Evolutionary conservation across 768 basidiomycete species (phyloP), one percentile per base, ranked within the genome.

Genomic region (Hortiboletus flavorubellus): DNA sequence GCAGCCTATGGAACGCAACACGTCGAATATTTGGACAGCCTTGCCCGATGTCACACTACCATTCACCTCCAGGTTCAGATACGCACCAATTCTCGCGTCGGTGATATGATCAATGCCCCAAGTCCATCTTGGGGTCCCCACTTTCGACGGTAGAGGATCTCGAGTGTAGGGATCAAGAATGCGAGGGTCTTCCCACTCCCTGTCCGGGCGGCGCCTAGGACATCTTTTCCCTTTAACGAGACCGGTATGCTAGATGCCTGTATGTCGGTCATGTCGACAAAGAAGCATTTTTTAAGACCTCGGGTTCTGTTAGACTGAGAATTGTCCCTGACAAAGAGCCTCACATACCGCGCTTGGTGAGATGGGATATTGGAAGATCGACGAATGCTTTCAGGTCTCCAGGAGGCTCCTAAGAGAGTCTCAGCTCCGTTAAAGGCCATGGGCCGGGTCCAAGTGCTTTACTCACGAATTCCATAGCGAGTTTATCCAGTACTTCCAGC

Each of bases 21-120:
- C 94, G 44, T 96, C 93, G 68, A 98, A 99, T 55, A 98, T 99
- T 78, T 99, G 97, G 16, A 98, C 91, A 2, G 96, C 96, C 93
- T 94, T 56, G 48, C 33, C 30, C 39, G 7, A 18, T 16, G 53
- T 64, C 34, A 59, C 37, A 46, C 44, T 26, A 41, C 29, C n/a
- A 34, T 43, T 43, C 14, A 31, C 29, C 49, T 42, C 8, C 51
- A 44, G 41, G 26, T 15, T 30, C 26, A 29, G 11, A 43, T 14
- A 77, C 86, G 46, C 63, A 93, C 93, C 60, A 98, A 73, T 72
- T 98, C 96, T 43, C 95, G 80, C 2, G 96, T 98, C 4, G 96
- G 96, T 1, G 91, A 93, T 50, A 99, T 91, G 58, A 98, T 85
- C 46, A 99, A 71, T 2, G 94, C 96, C 8, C 96, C 95, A 15